Percentiles rank a stretch among this genome's conserved stretches.
These are phyloP conservation scores for Nidularia pulvinata DNA, from an alignment of 768 basidiomycete species.

Conservation along the genomic window DNA sequence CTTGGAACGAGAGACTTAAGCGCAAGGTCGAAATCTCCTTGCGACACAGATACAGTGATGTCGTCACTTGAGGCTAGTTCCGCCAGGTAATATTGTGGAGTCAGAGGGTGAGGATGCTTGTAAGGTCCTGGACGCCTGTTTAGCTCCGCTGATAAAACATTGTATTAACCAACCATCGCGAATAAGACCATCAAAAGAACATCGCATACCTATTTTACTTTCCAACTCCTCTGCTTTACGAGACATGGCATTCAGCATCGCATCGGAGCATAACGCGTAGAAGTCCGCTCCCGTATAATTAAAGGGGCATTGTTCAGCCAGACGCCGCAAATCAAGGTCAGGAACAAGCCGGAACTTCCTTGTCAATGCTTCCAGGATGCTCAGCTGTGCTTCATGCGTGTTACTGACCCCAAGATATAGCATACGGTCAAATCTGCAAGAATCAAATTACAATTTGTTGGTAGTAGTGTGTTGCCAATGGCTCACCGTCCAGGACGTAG, in stretches of 20 bases:
- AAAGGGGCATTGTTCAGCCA: conserved; percentile 83
- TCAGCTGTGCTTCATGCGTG: conserved; percentile 80
- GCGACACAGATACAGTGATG: conserved; percentile 65
- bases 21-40: conserved; percentile 77
- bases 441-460: not conserved
- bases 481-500: conserved; percentile 83
- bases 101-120: conserved; percentile 66
- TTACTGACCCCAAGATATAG: conserved; percentile 93
- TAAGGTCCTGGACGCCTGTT: conserved; percentile 46
- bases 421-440: conserved; percentile 85
- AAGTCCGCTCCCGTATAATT: conserved; percentile 98
- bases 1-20: conserved; percentile 74
- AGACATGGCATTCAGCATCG: conserved; percentile 94
- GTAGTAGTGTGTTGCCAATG: not conserved
- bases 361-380: conserved; percentile 89
- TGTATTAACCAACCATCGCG: not conserved
- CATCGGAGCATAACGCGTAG: conserved; percentile 96
- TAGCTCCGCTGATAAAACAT: conserved; percentile 27
- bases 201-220: conserved; percentile 60
- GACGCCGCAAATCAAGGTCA: conserved; percentile 51
- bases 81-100: conserved; percentile 87
- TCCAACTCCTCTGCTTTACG: conserved; percentile 84
- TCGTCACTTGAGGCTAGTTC: conserved; percentile 74
- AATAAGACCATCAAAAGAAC: not conserved
- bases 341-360: conserved; percentile 87